Evolutionary conservation across 1,139 yeast genomes (phyloP), one percentile per base, ranked within the genome.

Genomic region (Suhomyces coccinellae): DNA sequence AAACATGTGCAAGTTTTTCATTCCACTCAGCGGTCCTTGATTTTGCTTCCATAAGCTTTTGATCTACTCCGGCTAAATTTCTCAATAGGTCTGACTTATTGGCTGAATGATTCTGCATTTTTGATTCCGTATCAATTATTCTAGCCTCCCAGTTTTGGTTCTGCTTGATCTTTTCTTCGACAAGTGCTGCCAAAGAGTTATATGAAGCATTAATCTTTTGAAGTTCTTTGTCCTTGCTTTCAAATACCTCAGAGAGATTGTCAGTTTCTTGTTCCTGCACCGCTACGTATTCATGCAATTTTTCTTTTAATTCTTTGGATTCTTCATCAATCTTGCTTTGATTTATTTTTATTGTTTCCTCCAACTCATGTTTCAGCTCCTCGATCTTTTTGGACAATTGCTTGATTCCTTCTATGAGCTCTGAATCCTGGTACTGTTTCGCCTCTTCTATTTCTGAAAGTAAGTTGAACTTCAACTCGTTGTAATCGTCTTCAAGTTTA

Each of bases 401-500:
- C 6, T 49, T 45, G 14, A 68, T 57, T n/a, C 52, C 48, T 9
- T 43, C 49, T 14, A 55, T 35, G 8, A 59, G 37, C 2, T 57
- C 61, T 14, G 58, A 57, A 43, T 68, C 71, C 33, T 62, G 61
- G 48, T 57, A 69, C 2, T 51, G 47, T 38, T 52, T 51, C 2
- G 70, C 72, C 1, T 51, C 49, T 22, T 59, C 54, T 9, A 71
- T 49, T 46, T 72, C 73, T 38, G 64, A 56, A 30, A 60, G 55
- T 44, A 73, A 53, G 42, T 68, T 66, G 47, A 62, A 66, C 39
- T 63, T 63, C 30, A 67, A 49, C 34, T 69, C 71, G 24, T 65
- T 65, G 48, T 56, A 65, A 40, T 69, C 66, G 22, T 57, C 55
- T 12, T 56, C 53, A 14, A 67, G 54, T 32, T 62, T 57, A 14